phyloP scores from a whole-genome alignment of 768 basidiomycete genomes.

The Lactifluus echinatus region DNA sequence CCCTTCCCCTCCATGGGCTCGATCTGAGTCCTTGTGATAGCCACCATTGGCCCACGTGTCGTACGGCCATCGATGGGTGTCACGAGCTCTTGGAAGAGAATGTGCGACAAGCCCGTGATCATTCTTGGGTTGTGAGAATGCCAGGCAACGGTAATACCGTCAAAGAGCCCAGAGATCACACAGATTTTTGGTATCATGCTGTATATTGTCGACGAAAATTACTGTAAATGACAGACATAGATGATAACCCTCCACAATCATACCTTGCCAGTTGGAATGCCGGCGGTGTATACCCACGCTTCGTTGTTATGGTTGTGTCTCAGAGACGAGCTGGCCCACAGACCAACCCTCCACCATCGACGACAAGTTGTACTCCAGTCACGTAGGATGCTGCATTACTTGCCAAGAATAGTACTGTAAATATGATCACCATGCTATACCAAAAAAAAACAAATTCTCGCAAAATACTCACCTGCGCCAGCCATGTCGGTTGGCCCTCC shows the following conservation, averaged over 20 bases:
- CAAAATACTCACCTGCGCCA: slow-evolving; percentile 39
- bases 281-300: not conserved
- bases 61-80: slow-evolving; percentile 87
- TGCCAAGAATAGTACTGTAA: slow-evolving; percentile 29
- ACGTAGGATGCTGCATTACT: slow-evolving; percentile 67
- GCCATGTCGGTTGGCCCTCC: slow-evolving; percentile 62
- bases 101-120: slow-evolving; percentile 57
- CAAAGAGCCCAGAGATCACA: not conserved
- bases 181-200: not conserved
- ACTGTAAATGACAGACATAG: not conserved
- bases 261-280: not conserved
- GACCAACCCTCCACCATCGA: slow-evolving; percentile 44
- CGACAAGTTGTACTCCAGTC: slow-evolving; percentile 60
- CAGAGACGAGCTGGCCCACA: slow-evolving; percentile 12
- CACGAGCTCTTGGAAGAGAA: slow-evolving; percentile 55
- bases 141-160: not conserved
- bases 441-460: no score
- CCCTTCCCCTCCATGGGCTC: slow-evolving; percentile 41
- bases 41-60: slow-evolving; percentile 75
- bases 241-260: not conserved
- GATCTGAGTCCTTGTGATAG: slow-evolving; percentile 65
- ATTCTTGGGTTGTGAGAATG: slow-evolving; percentile 66
- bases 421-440: not conserved
- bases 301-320: not conserved
- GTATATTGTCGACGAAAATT: not conserved